Conservation (phyloP, 2,329 filamentous ascomycete genomes). For the Metarhizium album region DNA sequence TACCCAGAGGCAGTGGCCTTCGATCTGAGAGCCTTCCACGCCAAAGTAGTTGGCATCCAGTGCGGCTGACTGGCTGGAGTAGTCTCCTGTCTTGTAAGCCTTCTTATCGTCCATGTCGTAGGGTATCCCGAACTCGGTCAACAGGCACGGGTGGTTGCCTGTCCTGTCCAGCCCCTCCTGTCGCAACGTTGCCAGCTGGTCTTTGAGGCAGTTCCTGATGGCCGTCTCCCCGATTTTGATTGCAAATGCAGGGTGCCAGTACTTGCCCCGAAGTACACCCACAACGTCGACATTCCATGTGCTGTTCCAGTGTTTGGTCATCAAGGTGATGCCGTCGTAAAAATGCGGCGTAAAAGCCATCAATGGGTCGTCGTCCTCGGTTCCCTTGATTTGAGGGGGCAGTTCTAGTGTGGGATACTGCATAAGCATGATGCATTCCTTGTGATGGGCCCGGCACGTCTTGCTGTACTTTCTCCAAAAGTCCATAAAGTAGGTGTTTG, state of each 20-base stretch:
- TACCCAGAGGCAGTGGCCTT: constrained; percentile 83
- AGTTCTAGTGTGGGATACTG: constrained; percentile 89
- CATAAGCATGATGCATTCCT: constrained; percentile 76
- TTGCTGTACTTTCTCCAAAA: constrained; percentile 70
- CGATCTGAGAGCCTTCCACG: constrained; percentile 70
- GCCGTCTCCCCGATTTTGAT: constrained; percentile 88
- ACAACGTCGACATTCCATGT: constrained; percentile 96
- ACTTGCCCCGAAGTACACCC: constrained; percentile 79
- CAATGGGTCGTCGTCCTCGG: constrained; percentile 74
- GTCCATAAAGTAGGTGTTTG: constrained; percentile 83
- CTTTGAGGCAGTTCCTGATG: constrained; percentile 84
- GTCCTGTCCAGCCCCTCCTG: constrained; percentile 83
- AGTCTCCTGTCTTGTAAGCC: constrained; percentile 92
- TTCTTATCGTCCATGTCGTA: constrained; percentile 98
- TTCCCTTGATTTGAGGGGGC: constrained; percentile 78
- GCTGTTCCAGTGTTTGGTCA: constrained; percentile 98
- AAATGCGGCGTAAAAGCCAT: constrained; percentile 93
- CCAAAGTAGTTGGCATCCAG: constrained; percentile 96
- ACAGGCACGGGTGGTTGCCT: constrained; percentile 77
- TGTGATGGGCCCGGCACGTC: constrained; percentile 64
- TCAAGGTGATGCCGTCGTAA: constrained; percentile 90
- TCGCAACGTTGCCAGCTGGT: constrained; percentile 73
- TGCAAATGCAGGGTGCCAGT: constrained; percentile 79
- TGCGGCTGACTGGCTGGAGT: constrained; percentile 80
- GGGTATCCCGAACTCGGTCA: constrained; percentile 94